A percentile compares a stretch with the other conserved stretches of the same genome.
Evolutionary conservation across 2,329 filamentous ascomycete species (phyloP).

Genomic region (Fusarium brachygibbosum): DNA sequence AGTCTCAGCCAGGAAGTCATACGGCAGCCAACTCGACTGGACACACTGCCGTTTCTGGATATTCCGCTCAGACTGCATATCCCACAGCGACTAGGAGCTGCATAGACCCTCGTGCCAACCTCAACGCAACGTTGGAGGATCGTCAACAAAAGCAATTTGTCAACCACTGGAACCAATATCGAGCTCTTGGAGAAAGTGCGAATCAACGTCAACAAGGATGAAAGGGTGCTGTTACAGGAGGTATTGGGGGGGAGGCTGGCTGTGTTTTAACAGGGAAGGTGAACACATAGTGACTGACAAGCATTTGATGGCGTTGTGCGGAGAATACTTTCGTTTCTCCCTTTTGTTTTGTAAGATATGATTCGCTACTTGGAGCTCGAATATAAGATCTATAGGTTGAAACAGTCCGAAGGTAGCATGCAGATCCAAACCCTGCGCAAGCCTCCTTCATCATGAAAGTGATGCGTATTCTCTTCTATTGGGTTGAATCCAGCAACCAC

Average conservation of each 20-base stretch:
- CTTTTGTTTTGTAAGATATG: constrained; percentile 42
- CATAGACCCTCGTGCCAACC: constrained; percentile 54
- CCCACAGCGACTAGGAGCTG: constrained; percentile 27
- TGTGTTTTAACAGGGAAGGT: constrained; percentile 1
- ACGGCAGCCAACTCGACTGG: constrained; percentile 6
- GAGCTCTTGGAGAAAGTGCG: constrained; percentile 33
- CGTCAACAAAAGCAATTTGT: constrained; percentile 51
- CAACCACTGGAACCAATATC: constrained; percentile 57
- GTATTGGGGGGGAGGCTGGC: not conserved
- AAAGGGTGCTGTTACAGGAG: not conserved
- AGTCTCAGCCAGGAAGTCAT: constrained; percentile 16
- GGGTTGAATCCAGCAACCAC: constrained; percentile 10
- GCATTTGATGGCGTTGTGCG: constrained; percentile 45
- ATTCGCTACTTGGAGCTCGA: constrained; percentile 36
- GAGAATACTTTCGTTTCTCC: constrained; percentile 41
- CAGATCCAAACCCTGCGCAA: constrained; percentile 37
- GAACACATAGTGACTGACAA: constrained; percentile 22
- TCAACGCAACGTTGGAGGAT: constrained; percentile 52
- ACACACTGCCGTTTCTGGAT: constrained; percentile 24
- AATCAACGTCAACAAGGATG: constrained; percentile 1
- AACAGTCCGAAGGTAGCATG: constrained; percentile 29
- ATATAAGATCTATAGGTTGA: constrained; percentile 32
- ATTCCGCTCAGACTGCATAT: constrained; percentile 12
- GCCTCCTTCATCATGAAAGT: constrained; percentile 29
- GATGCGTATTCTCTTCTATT: constrained; percentile 21